Percentiles rank a stretch among this genome's conserved stretches.
Evolutionary conservation across 140 eudicot species (phyloP).

Genomic region (Cichorium intybus): DNA sequence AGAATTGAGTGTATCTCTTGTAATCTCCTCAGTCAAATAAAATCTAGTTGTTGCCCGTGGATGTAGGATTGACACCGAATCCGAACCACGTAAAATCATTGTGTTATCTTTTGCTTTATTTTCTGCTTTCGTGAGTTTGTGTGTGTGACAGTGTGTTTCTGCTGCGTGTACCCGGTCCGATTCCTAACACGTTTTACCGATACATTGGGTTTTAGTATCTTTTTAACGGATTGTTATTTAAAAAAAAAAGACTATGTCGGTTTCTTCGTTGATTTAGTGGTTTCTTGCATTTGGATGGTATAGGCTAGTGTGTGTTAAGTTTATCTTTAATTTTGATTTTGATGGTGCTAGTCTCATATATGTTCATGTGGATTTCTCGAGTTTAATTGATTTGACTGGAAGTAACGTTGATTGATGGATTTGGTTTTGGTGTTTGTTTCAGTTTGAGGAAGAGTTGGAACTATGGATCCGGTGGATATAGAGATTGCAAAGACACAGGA

Average conservation of each 20-base stretch:
- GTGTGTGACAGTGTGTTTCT: no score
- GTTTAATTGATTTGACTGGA: background rate
- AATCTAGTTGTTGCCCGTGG: no score
- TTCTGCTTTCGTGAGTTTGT: no score
- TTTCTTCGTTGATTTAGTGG: background rate
- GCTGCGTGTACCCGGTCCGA: no score
- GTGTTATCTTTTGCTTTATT: no score
- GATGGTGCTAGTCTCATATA: background rate
- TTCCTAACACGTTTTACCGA: background rate
- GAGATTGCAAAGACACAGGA: constrained; percentile 86
- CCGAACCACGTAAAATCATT: no score
- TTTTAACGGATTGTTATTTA: background rate
- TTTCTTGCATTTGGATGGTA: background rate
- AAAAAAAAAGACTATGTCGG: background rate
- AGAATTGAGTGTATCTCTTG: no score
- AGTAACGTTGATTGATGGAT: background rate
- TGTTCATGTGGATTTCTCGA: background rate
- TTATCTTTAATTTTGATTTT: background rate
- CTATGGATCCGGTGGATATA: constrained; percentile 55
- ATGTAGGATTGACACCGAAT: no score
- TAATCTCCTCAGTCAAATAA: no score
- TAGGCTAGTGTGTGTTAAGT: background rate
- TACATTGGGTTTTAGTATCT: background rate
- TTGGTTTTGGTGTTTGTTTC: constrained; percentile 9
- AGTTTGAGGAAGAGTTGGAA: constrained; percentile 16